phyloP scores from a whole-genome alignment of 2,329 filamentous ascomycete species.

The Chrysosporium queenslandicum region DNA sequence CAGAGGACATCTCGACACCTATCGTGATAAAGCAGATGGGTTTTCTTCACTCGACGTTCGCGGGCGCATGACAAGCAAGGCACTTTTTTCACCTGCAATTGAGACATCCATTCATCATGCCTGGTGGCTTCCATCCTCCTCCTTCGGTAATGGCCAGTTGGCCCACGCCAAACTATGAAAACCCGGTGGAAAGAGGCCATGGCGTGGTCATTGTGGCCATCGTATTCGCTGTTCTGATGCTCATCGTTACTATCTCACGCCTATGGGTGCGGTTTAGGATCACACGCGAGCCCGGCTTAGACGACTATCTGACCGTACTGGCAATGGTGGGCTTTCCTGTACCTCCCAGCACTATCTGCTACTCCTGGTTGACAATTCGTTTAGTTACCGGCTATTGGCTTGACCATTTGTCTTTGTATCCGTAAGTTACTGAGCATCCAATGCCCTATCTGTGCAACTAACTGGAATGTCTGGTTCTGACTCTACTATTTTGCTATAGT shows the following conservation, averaged over 20 bases:
- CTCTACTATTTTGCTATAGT: not conserved
- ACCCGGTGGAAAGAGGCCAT: constrained; percentile 1
- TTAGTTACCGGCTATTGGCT: constrained; percentile 6
- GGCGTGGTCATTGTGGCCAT: not conserved
- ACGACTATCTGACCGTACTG: constrained; percentile 3
- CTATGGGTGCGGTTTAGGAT: constrained; percentile 2
- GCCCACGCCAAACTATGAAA: constrained; percentile 4
- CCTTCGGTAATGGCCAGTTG: not conserved
- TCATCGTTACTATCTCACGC: not conserved
- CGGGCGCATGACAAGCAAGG: not conserved
- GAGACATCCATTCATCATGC: not conserved
- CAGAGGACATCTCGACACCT: not conserved
- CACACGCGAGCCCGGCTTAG: constrained; percentile 4
- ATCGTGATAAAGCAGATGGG: not conserved
- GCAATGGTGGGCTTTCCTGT: not conserved
- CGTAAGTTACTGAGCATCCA: not conserved
- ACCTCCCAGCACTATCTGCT: not conserved
- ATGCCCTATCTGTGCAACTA: not conserved
- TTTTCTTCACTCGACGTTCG: not conserved
- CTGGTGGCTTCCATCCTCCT: constrained; percentile 6
- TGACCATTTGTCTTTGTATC: not conserved
- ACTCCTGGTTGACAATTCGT: not conserved
- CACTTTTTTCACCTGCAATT: not conserved
- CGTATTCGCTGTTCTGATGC: not conserved
- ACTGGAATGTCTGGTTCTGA: not conserved